Evolutionary conservation across 1,284 basidiomycete species (phyloP).

Genomic region (Moesziomyces antarcticus): DNA sequence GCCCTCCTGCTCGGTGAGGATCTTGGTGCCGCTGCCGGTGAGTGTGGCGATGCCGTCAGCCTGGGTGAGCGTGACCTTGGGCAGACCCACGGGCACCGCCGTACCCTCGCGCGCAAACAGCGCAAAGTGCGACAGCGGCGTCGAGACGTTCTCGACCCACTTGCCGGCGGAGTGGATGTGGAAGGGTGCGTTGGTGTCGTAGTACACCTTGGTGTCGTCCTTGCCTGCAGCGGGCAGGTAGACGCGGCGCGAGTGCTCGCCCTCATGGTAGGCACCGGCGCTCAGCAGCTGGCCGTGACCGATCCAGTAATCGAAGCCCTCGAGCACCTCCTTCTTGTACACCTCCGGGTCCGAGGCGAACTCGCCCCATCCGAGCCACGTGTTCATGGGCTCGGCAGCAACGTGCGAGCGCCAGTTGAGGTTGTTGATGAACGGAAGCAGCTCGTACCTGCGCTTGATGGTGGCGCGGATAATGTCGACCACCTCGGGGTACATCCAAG

Average conservation of each 20-base stretch:
- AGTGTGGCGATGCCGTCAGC: conserved; percentile 61
- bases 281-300: conserved; percentile 69
- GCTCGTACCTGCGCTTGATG: conserved; percentile 70
- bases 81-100: conserved; percentile 69
- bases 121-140: conserved; percentile 69
- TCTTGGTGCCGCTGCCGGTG: conserved; percentile 68
- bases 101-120: conserved; percentile 69
- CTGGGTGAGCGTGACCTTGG: conserved; percentile 67
- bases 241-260: conserved; percentile 65
- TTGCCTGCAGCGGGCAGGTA: conserved; percentile 69
- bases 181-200: conserved; percentile 40
- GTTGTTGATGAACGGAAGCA: conserved; percentile 66
- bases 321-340: conserved; percentile 66
- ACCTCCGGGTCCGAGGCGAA: conserved; percentile 69
- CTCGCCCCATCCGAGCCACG: conserved; percentile 68
- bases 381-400: conserved; percentile 68
- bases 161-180: conserved; percentile 21
- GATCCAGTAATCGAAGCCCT: conserved; percentile 70
- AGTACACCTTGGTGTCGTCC: conserved; percentile 35
- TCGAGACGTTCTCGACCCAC: conserved; percentile 64
- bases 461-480: conserved; percentile 67
- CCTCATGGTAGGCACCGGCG: conserved; percentile 67
- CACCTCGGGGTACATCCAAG: conserved; percentile 71
- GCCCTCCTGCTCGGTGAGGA: conserved; percentile 65
- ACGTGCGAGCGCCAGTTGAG: conserved; percentile 70